Base-by-base conservation (phyloP, 441 rosid species). In the Daphne laureola region DNA sequence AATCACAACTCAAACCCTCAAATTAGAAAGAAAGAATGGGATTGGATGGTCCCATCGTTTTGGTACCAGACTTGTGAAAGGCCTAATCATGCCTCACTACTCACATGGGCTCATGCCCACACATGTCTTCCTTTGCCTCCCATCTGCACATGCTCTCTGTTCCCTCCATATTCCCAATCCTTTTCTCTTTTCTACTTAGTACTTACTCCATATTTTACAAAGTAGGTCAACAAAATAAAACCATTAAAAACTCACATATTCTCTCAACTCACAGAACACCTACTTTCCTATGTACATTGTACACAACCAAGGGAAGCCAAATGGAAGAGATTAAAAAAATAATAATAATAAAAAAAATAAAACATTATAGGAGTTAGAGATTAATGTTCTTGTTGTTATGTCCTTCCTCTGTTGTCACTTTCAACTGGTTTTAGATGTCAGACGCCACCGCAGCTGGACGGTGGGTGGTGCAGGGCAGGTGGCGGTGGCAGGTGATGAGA, bases 401-500 rank as follows among this genome's bases (percentile, higher is more conserved):
- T 15, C 26, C 46, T 31, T 21, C 51, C 15, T 18, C 2, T 14
- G 18, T 27, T 52, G 46, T 31, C 31, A 13, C 58, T 25, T 26
- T 13, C 36, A 2, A 23, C 38, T 18, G 9, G 8, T 44, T 50
- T 47, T 13, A 43, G 17, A 14, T 50, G 25, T 21, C 27, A n/a
- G 12, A n/a, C 43, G 18, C 46, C 16, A 55, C 12, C 3, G 43
- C 21, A 23, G 14, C 11, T 3, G 49, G 54, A 16, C 46, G 56
- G 51, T 26, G 48, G 35, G 53, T 36, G 12, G 73, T 66, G 76
- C 91, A 85, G 15, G 83, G 83, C 48, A 64, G 71, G 71, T 86
- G 90, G 27, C 92, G 59, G 51, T 65, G 77, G 64, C 97, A 90
- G 51, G 76, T 73, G 67, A 79, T 58, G 58, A 90, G 63, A 70